Percentiles rank a stretch among this genome's conserved stretches.
Conservation (phyloP, 148 eudicot species). For the Simmondsia chinensis region DNA sequence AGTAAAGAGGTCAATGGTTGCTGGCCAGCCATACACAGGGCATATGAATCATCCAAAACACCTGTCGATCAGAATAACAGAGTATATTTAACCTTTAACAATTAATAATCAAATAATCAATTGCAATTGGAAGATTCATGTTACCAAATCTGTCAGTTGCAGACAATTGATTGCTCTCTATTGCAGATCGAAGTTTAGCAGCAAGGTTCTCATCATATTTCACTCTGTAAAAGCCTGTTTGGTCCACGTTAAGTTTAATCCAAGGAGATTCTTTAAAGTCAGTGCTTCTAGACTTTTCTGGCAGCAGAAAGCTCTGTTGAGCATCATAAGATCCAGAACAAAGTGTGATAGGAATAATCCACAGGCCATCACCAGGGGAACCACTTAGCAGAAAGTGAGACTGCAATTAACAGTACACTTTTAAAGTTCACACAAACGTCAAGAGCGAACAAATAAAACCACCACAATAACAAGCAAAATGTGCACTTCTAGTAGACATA, state of each 20-base stretch:
- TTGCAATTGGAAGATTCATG: background rate
- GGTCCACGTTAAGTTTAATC: conserved; percentile 87
- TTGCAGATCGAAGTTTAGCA: conserved; percentile 63
- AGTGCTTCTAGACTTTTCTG: conserved; percentile 49
- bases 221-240: conserved; percentile 87
- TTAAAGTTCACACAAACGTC: conserved; percentile 4
- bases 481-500: background rate
- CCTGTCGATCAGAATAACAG: conserved; percentile 34
- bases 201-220: conserved; percentile 79
- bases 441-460: background rate
- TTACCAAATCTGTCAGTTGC: conserved; percentile 79
- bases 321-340: conserved; percentile 73
- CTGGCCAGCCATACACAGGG: conserved; percentile 73
- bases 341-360: conserved; percentile 88
- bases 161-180: conserved; percentile 60
- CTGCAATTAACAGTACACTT: conserved; percentile 27
- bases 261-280: conserved; percentile 47
- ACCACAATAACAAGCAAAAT: background rate
- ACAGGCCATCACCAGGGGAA: conserved; percentile 61
- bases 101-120: background rate
- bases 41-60: conserved; percentile 78
- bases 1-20: conserved; percentile 61
- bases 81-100: background rate
- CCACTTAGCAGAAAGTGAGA: conserved; percentile 75
- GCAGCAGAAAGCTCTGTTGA: conserved; percentile 52